Conservation (phyloP, 768 basidiomycete genomes). For the Saitozyma podzolica region DNA sequence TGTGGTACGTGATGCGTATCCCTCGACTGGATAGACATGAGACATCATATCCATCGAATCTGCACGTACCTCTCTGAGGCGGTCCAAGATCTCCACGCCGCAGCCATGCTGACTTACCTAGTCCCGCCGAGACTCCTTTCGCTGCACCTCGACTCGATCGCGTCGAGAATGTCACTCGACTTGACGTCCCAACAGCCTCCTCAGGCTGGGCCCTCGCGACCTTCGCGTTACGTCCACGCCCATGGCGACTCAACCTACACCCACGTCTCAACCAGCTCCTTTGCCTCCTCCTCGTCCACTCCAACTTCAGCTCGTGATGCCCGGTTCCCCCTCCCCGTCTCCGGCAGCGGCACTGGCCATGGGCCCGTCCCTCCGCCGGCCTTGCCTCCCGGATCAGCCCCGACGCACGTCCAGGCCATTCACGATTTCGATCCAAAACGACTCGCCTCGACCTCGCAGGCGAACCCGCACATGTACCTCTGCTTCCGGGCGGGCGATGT, state of each 20-base stretch:
- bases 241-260: neutral
- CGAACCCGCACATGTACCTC: conserved; percentile 71
- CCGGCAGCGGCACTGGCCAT: neutral
- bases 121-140: too few species aligned
- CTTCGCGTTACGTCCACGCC: too few species aligned
- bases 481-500: conserved; percentile 86
- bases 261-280: neutral
- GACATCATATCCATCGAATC: too few species aligned
- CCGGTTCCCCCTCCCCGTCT: neutral
- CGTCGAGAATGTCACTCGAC: too few species aligned
- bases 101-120: too few species aligned
- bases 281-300: neutral
- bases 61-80: too few species aligned
- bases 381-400: neutral
- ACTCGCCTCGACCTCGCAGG: conserved; percentile 40
- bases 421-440: conserved; percentile 68
- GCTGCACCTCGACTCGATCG: too few species aligned
- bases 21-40: too few species aligned
- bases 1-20: too few species aligned
- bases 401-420: conserved; percentile 61
- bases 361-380: neutral
- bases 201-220: too few species aligned
- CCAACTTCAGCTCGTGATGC: neutral
- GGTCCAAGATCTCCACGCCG: too few species aligned
- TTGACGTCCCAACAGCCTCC: too few species aligned